A percentile compares a stretch with the other conserved stretches of the same genome.
These are phyloP conservation scores for Sphaerobolus stellatus DNA, from an alignment of 1,284 basidiomycete species.

Conservation along the genomic window DNA sequence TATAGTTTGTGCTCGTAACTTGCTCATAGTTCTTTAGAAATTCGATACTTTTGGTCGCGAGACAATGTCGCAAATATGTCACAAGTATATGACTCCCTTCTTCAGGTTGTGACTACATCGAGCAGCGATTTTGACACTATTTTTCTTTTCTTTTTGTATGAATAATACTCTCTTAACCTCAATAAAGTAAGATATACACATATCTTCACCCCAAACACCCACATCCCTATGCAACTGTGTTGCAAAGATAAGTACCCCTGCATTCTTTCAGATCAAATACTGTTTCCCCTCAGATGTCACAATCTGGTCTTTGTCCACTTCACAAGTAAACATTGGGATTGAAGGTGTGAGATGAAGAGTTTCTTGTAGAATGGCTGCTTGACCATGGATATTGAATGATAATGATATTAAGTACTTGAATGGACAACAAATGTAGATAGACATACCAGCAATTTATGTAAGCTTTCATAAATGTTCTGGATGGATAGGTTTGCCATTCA, in stretches of 20 bases:
- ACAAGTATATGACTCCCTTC: too few relatives aligned
- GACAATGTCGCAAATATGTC: too few relatives aligned
- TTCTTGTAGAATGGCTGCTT: constrained; percentile 48
- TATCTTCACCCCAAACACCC: constrained; percentile 50
- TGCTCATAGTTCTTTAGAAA: too few relatives aligned
- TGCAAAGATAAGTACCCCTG: constrained; percentile 32
- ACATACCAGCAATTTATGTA: constrained; percentile 41
- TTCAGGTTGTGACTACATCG: too few relatives aligned
- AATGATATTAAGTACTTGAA: too few relatives aligned
- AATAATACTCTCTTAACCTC: neutral
- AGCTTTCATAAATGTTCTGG: constrained; percentile 42
- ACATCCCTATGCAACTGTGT: constrained; percentile 43
- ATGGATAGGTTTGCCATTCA: constrained; percentile 39
- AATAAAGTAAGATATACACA: constrained; percentile 25
- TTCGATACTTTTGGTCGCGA: too few relatives aligned
- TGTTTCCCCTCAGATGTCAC: constrained; percentile 35
- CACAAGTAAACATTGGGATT: constrained; percentile 37
- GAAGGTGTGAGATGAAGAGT: constrained; percentile 46
- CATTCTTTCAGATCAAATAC: constrained; percentile 40
- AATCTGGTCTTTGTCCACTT: constrained; percentile 36
- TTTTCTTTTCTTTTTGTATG: too few relatives aligned
- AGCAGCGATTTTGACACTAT: too few relatives aligned
- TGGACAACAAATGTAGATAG: too few relatives aligned
- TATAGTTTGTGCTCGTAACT: too few relatives aligned
- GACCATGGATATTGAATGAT: too few relatives aligned